Evolutionary conservation across 306 rosid species (phyloP), one percentile per base, ranked within the genome.

Genomic region (Quercus glauca): DNA sequence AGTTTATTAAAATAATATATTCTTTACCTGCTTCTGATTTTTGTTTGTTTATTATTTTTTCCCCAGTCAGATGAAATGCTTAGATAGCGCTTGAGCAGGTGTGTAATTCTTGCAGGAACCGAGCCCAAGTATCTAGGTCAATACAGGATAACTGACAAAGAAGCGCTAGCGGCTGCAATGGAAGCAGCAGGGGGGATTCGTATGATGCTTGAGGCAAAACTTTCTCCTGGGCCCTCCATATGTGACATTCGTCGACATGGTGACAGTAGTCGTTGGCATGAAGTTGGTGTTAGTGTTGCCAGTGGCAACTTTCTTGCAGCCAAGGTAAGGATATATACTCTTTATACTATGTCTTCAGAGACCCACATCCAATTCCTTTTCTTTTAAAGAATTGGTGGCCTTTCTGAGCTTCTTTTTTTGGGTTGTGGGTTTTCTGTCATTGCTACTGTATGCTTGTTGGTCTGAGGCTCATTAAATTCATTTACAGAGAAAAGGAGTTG

Each of bases 231-330:
- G 61, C 99, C 99, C 14, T 91, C 97, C 79, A 95, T 90, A 55
- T 90, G 96, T 85, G 91, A 93, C 77, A 85, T 95, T 75, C 99
- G 97, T 61, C 85, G 99, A 57, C 99, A 95, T 58, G 99, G 98
- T 59, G 99, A 89, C 31, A 91, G 85, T 69, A 95, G 97, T 76
- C 99, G 98, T 11, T 88, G 87, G 92, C 99, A 93, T 74, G 96
- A 91, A 14, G 98, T 95, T 41, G 97, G 98, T 69, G 98, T 95
- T 73, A 95, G 96, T 79, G 99, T 93, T 76, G 98, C 93, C 79
- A 91, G 98, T 81, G 98, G 98, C 79, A 91, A 93, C 96, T 93
- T 91, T 79, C 97, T 95, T 49, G 98, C 96, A 56, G 99, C 98
- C 73, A 95, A 91, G 98, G 99, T 88, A 83, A 59, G 97, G 74